These are phyloP conservation scores for Tylopilus balloui DNA, from an alignment of 768 basidiomycete species.

Conservation along the genomic window DNA sequence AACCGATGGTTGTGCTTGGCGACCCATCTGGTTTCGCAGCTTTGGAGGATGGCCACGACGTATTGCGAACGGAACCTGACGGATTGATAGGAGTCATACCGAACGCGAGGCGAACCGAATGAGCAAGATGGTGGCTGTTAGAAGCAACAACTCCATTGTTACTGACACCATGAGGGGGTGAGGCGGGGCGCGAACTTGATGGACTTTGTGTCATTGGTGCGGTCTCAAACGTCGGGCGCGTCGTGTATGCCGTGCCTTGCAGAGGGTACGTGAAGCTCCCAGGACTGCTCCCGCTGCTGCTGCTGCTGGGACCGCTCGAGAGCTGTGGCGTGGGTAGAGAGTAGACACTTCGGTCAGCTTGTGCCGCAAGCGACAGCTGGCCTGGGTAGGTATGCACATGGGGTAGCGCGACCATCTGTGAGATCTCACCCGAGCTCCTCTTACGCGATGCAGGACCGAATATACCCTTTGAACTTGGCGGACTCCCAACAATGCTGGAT, in stretches of 20 bases:
- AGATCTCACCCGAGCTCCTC: conserved; percentile 31
- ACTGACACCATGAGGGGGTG: conserved; percentile 42
- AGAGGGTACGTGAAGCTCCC: conserved; percentile 45
- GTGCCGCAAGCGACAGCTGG: conserved; percentile 28
- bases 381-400: conserved; percentile 34
- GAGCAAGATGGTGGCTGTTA: conserved; percentile 66
- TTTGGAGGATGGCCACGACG: conserved; percentile 35
- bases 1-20: conserved; percentile 2
- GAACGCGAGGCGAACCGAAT: conserved; percentile 82
- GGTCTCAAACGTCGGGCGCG: conserved; percentile 24
- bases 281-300: conserved; percentile 62
- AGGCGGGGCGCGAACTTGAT: conserved; percentile 56
- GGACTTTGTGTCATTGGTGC: conserved; percentile 39
- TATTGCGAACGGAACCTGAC: conserved; percentile 32
- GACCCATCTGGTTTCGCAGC: conserved; percentile 9
- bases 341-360: conserved; percentile 21
- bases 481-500: conserved; percentile 36
- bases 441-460: conserved; percentile 25
- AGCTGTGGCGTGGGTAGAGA: conserved; percentile 55
- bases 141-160: conserved; percentile 25
- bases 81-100: conserved; percentile 83
- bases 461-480: conserved; percentile 30
- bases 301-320: conserved; percentile 58
- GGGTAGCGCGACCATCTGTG: conserved; percentile 25
- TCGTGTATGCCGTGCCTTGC: conserved; percentile 7